Base-by-base conservation (phyloP, 805 yeast species). In the Candida nemodendra region DNA sequence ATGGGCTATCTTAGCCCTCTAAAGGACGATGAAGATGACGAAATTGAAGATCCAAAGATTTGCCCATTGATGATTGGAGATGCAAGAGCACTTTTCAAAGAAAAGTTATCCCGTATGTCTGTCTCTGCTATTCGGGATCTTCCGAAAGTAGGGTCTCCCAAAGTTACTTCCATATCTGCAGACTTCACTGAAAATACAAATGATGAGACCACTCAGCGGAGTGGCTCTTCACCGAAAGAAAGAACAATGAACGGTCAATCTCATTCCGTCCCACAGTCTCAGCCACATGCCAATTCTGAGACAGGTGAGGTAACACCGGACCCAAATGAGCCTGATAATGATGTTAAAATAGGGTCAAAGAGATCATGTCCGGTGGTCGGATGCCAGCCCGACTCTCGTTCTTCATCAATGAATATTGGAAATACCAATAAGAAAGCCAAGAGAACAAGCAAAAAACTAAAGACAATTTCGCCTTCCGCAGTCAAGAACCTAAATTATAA, bases 11-110 rank as follows among this genome's bases (percentile, higher is more conserved):
- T 27, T 8, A 27, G 34, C 31, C 28, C 34, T 33, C 17, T 24
- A 30, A 23, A 36, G 21, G 53, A 49, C 4, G 53, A 53, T 4
- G 47, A 39, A 9, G 48, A 50, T 39, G 62, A 54, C 39, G 64
- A 42, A 37, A 42, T 50, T 3, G 60, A 54, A 18, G 68, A 64
- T 21, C 62, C 63, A 2, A 67, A 65, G 41, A 71, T 68, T 5
- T 69, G 73, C 41, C 74, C 74, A 1, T 44, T 69, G 44, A 69
- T 69, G 73, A 61, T 68, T 29, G 72, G 72, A 31, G 74, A 69
- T 45, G 69, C 68, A 3, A 53, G 65, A 28, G 62, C 61, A 7
- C 31, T 64, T 21, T 64, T 64, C 45, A 59, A 63, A 27, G 68
- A 62, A 37, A 60, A 56, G 34, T 40, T 62, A 13, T 50, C 64